These are phyloP conservation scores for Tolypocladium capitatum DNA, from an alignment of 2,329 filamentous ascomycete genomes.

Conservation along the genomic window DNA sequence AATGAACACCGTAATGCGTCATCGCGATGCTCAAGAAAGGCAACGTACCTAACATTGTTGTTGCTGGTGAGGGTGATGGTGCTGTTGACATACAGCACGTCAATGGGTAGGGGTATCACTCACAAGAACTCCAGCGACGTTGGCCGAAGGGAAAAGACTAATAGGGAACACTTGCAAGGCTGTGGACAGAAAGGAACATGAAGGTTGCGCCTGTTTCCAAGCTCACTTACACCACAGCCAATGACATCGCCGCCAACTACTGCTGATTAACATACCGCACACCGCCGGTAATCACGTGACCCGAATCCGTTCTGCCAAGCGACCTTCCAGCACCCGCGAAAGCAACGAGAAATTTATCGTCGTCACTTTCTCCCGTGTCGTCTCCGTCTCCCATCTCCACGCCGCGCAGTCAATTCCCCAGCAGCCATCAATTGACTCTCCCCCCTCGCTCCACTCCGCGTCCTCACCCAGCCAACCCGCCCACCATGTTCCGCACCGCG, in stretches of 20 bases:
- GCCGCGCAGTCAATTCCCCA: neutral
- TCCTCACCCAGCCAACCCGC: neutral
- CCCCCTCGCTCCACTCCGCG: neutral
- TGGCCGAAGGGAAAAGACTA: too few species aligned
- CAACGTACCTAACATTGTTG: too few species aligned
- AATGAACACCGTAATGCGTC: too few species aligned
- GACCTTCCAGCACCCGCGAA: constrained; percentile 13
- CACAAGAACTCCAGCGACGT: too few species aligned
- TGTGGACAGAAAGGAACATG: too few species aligned
- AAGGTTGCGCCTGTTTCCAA: too few species aligned
- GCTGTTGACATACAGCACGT: too few species aligned
- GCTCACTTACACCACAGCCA: constrained; percentile 1
- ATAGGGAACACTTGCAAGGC: too few species aligned
- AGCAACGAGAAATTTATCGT: constrained; percentile 34
- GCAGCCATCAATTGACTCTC: constrained; percentile 5
- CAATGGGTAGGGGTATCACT: too few species aligned
- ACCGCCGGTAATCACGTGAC: constrained; percentile 5
- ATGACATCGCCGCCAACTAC: neutral
- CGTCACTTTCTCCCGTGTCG: constrained; percentile 8
- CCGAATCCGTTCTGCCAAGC: constrained; percentile 6
- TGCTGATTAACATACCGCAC: constrained; percentile 2
- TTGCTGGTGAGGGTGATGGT: too few species aligned
- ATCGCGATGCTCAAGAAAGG: too few species aligned
- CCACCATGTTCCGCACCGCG: constrained; percentile 75
- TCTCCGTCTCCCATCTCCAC: constrained; percentile 1